These are phyloP conservation scores for Monosporascus sp. DNA, from an alignment of 2,329 filamentous ascomycete species.

Conservation along the genomic window DNA sequence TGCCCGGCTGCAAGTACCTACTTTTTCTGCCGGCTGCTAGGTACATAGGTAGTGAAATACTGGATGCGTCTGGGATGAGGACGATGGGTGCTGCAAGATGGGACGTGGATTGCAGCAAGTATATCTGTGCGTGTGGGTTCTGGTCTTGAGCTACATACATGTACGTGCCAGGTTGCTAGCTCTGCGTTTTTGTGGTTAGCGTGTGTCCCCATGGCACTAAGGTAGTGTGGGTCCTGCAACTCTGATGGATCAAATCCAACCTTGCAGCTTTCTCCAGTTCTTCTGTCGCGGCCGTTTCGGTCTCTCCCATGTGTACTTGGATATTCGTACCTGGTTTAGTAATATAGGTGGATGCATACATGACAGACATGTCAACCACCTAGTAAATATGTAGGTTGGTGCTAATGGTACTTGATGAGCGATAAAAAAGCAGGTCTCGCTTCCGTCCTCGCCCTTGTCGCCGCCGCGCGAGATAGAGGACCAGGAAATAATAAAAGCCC, in stretches of 20 bases:
- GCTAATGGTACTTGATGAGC: not conserved
- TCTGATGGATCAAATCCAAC: not conserved
- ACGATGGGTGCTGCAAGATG: not conserved
- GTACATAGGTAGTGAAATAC: not conserved
- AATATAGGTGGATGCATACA: not conserved
- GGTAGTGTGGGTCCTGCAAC: not conserved
- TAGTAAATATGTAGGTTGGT: not conserved
- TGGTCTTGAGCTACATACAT: too few relatives aligned
- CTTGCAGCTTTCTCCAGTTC: not conserved
- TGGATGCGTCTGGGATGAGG: not conserved
- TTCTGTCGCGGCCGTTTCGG: not conserved
- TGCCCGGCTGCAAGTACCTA: not conserved
- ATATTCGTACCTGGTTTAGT: not conserved
- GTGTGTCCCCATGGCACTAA: not conserved
- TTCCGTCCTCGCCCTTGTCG: not conserved
- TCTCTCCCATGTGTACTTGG: not conserved
- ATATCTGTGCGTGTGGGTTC: too few relatives aligned
- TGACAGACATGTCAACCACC: not conserved
- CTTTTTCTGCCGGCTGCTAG: not conserved
- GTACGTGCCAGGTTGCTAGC: not conserved
- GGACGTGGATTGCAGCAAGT: not conserved
- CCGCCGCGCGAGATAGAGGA: not conserved
- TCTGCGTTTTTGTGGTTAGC: not conserved
- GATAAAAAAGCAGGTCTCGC: not conserved
- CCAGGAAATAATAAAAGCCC: conserved; percentile 4